phyloP scores from a whole-genome alignment of 1,284 basidiomycete genomes.

The Ceratobasidium sp. region DNA sequence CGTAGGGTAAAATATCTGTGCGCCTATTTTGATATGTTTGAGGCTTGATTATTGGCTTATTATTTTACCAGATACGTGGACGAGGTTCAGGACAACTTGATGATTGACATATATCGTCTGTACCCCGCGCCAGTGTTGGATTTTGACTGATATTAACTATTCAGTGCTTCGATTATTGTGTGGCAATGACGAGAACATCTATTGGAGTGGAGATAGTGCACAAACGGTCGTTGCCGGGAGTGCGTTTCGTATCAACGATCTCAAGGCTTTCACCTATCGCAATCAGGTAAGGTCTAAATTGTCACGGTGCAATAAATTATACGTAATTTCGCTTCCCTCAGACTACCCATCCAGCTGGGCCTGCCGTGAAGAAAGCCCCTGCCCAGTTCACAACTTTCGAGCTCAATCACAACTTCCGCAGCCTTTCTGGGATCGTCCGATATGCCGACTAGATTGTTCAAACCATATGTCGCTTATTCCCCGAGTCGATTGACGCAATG shows the following conservation, averaged over 20 bases:
- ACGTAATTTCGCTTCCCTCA: background rate
- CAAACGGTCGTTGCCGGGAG: slow-evolving; percentile 48
- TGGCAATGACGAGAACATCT: slow-evolving; percentile 12
- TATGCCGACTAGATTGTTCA: slow-evolving; percentile 45
- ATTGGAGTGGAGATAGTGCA: slow-evolving; percentile 47
- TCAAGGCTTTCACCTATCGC: slow-evolving; percentile 46
- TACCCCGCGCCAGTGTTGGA: too few species aligned
- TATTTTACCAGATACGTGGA: slow-evolving; percentile 31
- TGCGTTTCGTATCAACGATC: slow-evolving; percentile 47
- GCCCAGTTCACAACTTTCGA: slow-evolving; percentile 56
- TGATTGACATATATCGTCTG: slow-evolving; percentile 42
- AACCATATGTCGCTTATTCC: slow-evolving; percentile 37
- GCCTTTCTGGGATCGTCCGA: slow-evolving; percentile 47
- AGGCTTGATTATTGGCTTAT: background rate
- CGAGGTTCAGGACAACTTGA: slow-evolving; percentile 47
- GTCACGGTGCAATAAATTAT: background rate
- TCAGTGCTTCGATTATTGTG: background rate
- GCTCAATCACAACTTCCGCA: slow-evolving; percentile 47
- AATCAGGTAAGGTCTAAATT: slow-evolving; percentile 39
- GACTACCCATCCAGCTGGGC: too few species aligned
- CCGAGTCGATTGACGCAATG: slow-evolving; percentile 47
- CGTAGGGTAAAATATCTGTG: slow-evolving; percentile 26
- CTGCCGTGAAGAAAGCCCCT: background rate
- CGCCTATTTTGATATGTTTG: background rate
- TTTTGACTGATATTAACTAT: background rate